phyloP scores from a whole-genome alignment of 345 rosid species.

The Boechera stricta region DNA sequence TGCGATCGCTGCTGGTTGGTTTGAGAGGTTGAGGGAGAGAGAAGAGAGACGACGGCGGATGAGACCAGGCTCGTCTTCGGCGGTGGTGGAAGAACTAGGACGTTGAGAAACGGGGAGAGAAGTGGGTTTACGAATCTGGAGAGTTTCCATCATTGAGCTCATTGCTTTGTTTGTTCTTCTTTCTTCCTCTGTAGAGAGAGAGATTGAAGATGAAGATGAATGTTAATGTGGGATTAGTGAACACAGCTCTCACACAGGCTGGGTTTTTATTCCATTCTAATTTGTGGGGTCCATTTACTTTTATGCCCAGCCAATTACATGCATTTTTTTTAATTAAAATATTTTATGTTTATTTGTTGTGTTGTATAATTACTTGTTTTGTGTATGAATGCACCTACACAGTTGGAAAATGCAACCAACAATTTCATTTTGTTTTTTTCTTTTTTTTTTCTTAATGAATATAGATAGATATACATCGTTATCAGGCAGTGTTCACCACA shows the following conservation, averaged over 20 bases:
- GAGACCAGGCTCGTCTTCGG: slow-evolving; percentile 39
- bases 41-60: slow-evolving; percentile 81
- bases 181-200: background rate
- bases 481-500: background rate
- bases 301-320: slow-evolving; percentile 37
- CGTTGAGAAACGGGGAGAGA: slow-evolving; percentile 64
- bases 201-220: slow-evolving; percentile 24
- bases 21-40: slow-evolving; percentile 60
- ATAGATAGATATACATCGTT: slow-evolving; percentile 22
- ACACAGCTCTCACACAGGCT: slow-evolving; percentile 63
- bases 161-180: slow-evolving; percentile 33
- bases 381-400: slow-evolving; percentile 1
- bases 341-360: background rate
- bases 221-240: slow-evolving; percentile 34
- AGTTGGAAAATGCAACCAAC: background rate
- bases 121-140: slow-evolving; percentile 54
- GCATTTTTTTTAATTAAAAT: background rate
- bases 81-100: slow-evolving; percentile 16
- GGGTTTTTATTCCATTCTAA: slow-evolving; percentile 50
- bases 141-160: slow-evolving; percentile 67
- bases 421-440: background rate
- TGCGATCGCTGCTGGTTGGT: slow-evolving; percentile 44
- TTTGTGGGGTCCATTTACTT: slow-evolving; percentile 46
- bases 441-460: background rate
- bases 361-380: slow-evolving; percentile 7